These are phyloP conservation scores for Aspergillus asperescens DNA, from an alignment of 495 filamentous ascomycete genomes.

Conservation along the genomic window DNA sequence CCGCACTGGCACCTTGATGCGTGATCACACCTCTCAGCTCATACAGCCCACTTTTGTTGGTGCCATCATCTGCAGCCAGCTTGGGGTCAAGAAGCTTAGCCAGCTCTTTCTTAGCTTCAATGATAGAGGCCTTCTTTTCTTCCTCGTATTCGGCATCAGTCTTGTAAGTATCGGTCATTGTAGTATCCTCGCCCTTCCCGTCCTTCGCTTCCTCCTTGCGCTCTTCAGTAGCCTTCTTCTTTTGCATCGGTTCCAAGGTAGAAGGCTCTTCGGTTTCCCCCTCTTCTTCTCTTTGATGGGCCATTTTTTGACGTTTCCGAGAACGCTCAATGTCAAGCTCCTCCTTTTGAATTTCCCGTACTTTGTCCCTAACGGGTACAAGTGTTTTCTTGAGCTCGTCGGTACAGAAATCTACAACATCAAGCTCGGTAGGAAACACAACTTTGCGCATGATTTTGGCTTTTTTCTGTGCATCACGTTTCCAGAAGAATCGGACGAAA, in stretches of 20 bases:
- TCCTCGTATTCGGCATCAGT: slow-evolving; percentile 88
- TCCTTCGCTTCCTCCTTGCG: slow-evolving; percentile 44
- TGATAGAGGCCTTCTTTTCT: slow-evolving; percentile 67
- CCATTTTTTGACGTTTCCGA: slow-evolving; percentile 43
- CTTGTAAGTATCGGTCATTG: slow-evolving; percentile 77
- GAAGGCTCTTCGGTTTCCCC: slow-evolving; percentile 38
- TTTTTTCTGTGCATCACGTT: slow-evolving; percentile 89
- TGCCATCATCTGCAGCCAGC: slow-evolving; percentile 67
- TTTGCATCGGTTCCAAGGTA: slow-evolving; percentile 42
- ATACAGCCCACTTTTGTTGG: slow-evolving; percentile 89
- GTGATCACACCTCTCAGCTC: slow-evolving; percentile 92
- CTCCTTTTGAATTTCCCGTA: slow-evolving; percentile 91
- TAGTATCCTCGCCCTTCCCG: slow-evolving; percentile 56
- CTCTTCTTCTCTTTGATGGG: slow-evolving; percentile 41
- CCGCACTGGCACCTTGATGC: slow-evolving; percentile 94
- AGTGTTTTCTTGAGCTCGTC: slow-evolving; percentile 78
- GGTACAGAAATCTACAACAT: slow-evolving; percentile 91
- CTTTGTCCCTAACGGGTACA: slow-evolving; percentile 87
- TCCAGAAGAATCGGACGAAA: slow-evolving; percentile 98
- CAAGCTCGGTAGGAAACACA: slow-evolving; percentile 87
- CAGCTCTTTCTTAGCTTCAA: slow-evolving; percentile 77
- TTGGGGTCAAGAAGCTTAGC: slow-evolving; percentile 65
- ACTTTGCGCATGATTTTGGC: slow-evolving; percentile 99
- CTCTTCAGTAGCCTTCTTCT: slow-evolving; percentile 48
- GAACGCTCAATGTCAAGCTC: slow-evolving; percentile 83